phyloP scores from a whole-genome alignment of 2,329 filamentous ascomycete genomes.

The Colletotrichum sp. region DNA sequence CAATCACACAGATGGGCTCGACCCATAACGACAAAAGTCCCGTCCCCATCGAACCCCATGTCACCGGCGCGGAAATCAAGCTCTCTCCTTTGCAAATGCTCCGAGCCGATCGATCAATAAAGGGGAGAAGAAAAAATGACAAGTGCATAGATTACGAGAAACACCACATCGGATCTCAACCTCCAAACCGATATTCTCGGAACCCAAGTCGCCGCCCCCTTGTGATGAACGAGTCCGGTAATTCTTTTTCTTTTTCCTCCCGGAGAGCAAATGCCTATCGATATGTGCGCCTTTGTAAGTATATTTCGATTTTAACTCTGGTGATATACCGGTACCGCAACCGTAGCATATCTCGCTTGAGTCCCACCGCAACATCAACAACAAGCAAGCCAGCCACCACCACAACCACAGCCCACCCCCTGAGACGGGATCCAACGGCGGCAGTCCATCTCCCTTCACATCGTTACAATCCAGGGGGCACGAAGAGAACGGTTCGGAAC shows the following conservation, averaged over 20 bases:
- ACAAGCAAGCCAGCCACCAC: not conserved
- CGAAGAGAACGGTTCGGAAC: not conserved
- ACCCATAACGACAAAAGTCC: not conserved
- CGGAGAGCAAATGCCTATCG: not conserved
- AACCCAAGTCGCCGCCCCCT: not conserved
- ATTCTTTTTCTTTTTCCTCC: not conserved
- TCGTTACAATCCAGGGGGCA: not conserved
- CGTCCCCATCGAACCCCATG: not conserved
- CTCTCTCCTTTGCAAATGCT: not conserved
- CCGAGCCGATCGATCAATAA: not conserved
- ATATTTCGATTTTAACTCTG: not conserved
- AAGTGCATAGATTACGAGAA: not conserved
- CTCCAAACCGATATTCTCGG: not conserved
- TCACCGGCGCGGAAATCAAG: not conserved
- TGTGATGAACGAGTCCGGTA: not conserved
- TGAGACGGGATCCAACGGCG: not conserved
- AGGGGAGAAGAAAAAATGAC: not conserved
- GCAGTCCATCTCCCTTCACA: not conserved
- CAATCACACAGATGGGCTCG: not conserved
- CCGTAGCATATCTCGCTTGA: not conserved
- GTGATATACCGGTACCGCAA: not conserved
- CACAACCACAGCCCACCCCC: not conserved
- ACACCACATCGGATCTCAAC: not conserved
- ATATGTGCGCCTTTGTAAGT: not conserved
- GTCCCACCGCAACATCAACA: not conserved